Evolutionary conservation across 2,329 filamentous ascomycete genomes (phyloP).

Genomic region (Penicillium sp.): DNA sequence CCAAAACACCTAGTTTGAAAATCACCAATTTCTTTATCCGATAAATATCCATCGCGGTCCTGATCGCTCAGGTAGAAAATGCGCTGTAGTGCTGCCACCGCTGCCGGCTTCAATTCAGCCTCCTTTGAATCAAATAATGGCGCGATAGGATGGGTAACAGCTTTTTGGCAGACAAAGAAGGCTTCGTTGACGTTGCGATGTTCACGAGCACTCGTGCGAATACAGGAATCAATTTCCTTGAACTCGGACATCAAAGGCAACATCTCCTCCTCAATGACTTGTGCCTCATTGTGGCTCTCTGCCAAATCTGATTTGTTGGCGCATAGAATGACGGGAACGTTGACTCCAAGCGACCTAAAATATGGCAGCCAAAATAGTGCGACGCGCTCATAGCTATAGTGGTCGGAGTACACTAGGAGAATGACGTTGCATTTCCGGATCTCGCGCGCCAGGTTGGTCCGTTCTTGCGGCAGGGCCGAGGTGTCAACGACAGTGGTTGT

Average conservation of each 20-base stretch:
- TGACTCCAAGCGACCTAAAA: constrained; percentile 96
- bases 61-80: constrained; percentile 97
- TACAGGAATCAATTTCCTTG: constrained; percentile 97
- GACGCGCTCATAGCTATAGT: constrained; percentile 97
- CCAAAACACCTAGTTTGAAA: constrained; percentile 93
- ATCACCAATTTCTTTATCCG: constrained; percentile 83
- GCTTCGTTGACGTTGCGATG: constrained; percentile 94
- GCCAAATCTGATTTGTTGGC: constrained; percentile 95
- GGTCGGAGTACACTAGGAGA: constrained; percentile 92
- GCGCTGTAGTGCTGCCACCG: constrained; percentile 78
- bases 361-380: constrained; percentile 98
- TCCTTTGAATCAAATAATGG: constrained; percentile 97
- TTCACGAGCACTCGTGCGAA: constrained; percentile 86
- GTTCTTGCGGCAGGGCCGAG: constrained; percentile 89
- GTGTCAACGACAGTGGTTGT: constrained; percentile 94
- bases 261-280: constrained; percentile 96
- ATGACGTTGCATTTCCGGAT: constrained; percentile 97
- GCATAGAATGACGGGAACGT: constrained; percentile 93
- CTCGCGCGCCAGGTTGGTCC: constrained; percentile 85
- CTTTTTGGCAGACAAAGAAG: constrained; percentile 97
- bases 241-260: constrained; percentile 97
- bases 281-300: constrained; percentile 70
- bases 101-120: constrained; percentile 79
- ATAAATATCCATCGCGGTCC: constrained; percentile 90
- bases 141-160: constrained; percentile 93